Percentiles rank a stretch among this genome's conserved stretches.
Conservation (phyloP, 441 rosid genomes). For the Iberis amara region DNA sequence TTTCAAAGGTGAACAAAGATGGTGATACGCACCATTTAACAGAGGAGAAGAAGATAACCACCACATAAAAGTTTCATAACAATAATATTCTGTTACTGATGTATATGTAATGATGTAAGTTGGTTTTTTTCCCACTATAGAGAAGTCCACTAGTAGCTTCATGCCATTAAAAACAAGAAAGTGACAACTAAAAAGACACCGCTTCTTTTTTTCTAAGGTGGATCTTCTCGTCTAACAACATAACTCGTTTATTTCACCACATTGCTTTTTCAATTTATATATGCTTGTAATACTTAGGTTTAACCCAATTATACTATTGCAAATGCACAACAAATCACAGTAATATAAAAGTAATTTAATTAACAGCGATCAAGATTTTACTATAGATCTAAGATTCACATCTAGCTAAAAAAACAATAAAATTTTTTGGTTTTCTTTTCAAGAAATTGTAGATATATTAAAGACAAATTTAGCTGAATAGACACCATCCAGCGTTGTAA, state of each 20-base stretch:
- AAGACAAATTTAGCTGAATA: too few species aligned
- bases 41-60: not conserved
- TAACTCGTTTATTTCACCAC: conserved; percentile 4
- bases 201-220: not conserved
- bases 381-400: too few species aligned
- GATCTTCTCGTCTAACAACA: not conserved
- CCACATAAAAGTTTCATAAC: not conserved
- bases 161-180: conserved; percentile 6
- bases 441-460: too few species aligned
- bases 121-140: not conserved
- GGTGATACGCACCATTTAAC: conserved; percentile 17
- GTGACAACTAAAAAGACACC: not conserved
- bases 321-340: too few species aligned
- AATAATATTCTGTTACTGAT: not conserved
- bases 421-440: too few species aligned
- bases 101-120: not conserved
- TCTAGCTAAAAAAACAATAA: too few species aligned
- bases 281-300: not conserved
- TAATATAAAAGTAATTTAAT: too few species aligned
- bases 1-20: conserved; percentile 11
- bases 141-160: not conserved
- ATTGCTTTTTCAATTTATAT: not conserved
- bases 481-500: too few species aligned
- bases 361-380: too few species aligned
- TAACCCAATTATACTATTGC: not conserved